phyloP scores from a whole-genome alignment of 23 red algal genomes.

The Cyanidioschyzon merolae region DNA sequence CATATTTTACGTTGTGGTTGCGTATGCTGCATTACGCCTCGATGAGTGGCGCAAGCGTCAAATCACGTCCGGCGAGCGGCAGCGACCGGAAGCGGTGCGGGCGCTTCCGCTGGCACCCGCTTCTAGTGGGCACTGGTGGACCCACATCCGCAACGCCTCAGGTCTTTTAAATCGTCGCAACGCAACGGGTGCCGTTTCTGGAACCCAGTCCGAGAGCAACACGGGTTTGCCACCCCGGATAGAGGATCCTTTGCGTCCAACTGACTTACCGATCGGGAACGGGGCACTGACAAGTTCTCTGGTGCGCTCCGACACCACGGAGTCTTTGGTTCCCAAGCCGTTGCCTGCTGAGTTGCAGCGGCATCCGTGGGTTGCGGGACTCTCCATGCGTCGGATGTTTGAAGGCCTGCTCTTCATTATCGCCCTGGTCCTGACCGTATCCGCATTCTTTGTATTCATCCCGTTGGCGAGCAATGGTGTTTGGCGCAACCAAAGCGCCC shows the following conservation, averaged over 20 bases:
- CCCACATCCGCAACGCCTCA: not conserved
- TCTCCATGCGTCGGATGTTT: not conserved
- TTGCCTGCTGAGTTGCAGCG: not conserved
- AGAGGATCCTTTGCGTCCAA: not conserved
- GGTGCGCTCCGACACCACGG: not conserved
- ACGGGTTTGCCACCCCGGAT: not conserved
- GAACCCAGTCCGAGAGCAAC: not conserved
- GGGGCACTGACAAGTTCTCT: not conserved
- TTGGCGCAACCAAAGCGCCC: not conserved
- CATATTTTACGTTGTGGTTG: constrained; percentile 9
- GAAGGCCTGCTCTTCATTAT: not conserved
- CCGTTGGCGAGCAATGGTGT: not conserved
- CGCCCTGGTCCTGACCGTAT: not conserved
- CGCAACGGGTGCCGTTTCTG: not conserved
- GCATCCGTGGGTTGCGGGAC: not conserved
- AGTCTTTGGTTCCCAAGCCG: not conserved
- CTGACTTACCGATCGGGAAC: not conserved
- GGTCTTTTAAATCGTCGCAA: not conserved
- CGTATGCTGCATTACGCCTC: constrained; percentile 3
- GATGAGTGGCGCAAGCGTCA: not conserved
- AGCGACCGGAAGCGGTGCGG: not conserved
- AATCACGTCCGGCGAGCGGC: not conserved
- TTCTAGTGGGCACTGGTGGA: not conserved
- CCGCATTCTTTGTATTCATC: constrained; percentile 3
- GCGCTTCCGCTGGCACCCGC: not conserved